Evolutionary conservation across 1,284 basidiomycete genomes (phyloP).

Genomic region (Naganishia sp.): DNA sequence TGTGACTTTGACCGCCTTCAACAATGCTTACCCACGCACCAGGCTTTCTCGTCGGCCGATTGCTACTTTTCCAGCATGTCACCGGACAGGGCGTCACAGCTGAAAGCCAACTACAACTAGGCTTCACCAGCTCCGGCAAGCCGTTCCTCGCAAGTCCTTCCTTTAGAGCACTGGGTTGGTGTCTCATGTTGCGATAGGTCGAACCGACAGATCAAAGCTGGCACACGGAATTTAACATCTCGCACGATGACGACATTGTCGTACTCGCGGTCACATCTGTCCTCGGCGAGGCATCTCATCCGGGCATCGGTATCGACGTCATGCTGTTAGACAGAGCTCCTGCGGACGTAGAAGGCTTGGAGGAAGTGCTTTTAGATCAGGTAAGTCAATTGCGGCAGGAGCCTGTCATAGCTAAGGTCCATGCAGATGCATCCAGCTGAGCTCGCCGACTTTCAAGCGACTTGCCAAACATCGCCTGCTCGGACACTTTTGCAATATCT

Average conservation of each 20-base stretch:
- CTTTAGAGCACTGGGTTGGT: not conserved
- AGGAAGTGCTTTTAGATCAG: constrained; percentile 67
- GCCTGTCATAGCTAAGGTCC: constrained; percentile 6
- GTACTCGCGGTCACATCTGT: constrained; percentile 63
- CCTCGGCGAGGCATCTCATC: constrained; percentile 45
- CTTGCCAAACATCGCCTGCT: constrained; percentile 46
- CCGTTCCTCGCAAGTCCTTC: constrained; percentile 13
- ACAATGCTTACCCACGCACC: not conserved
- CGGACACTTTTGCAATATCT: constrained; percentile 58
- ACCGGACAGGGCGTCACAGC: not conserved
- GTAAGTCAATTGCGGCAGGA: constrained; percentile 52
- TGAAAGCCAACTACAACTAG: not conserved
- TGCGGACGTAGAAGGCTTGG: constrained; percentile 62
- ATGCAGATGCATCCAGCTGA: constrained; percentile 26
- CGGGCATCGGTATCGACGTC: constrained; percentile 69
- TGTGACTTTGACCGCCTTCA: no score
- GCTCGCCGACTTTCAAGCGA: not conserved
- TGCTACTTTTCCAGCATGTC: constrained; percentile 8
- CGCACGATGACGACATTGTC: constrained; percentile 72
- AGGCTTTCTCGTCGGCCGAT: constrained; percentile 26
- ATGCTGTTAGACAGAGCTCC: constrained; percentile 62
- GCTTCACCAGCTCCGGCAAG: constrained; percentile 14
- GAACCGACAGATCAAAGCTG: not conserved
- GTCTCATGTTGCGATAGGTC: not conserved
- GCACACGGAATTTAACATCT: constrained; percentile 65